A percentile compares a stretch with the other conserved stretches of the same genome.
These are phyloP conservation scores for Candida nonsorbophila DNA, from an alignment of 805 yeast species.

Conservation along the genomic window DNA sequence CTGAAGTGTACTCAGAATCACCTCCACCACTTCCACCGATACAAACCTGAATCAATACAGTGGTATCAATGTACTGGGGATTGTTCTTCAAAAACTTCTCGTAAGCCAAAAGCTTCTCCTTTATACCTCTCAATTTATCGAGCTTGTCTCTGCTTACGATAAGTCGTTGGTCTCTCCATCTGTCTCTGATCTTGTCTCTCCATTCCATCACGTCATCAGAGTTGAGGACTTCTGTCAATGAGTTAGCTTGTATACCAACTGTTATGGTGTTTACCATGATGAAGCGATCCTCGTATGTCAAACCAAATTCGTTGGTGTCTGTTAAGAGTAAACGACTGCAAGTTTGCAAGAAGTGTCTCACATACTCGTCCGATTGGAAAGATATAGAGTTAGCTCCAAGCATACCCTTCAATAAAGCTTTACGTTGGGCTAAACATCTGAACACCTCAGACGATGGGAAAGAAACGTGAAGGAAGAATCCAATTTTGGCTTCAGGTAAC, in stretches of 20 bases:
- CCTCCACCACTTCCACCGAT: conserved; percentile 42
- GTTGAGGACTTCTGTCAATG: conserved; percentile 43
- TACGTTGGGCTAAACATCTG: conserved; percentile 87
- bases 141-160: conserved; percentile 86
- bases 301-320: conserved; percentile 62
- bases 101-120: conserved; percentile 82
- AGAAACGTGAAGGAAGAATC: conserved; percentile 87
- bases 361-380: conserved; percentile 90
- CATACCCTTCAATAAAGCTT: conserved; percentile 69
- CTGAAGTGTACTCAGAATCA: conserved; percentile 65
- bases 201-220: conserved; percentile 53
- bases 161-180: conserved; percentile 69
- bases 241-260: conserved; percentile 72
- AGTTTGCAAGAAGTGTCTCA: conserved; percentile 89
- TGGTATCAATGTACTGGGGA: conserved; percentile 63
- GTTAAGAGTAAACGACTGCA: conserved; percentile 79
- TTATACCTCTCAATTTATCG: conserved; percentile 82
- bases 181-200: conserved; percentile 64
- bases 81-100: conserved; percentile 68
- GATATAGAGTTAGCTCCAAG: conserved; percentile 84
- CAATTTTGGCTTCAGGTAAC: conserved; percentile 81
- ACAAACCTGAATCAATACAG: conserved; percentile 82
- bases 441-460: conserved; percentile 96
- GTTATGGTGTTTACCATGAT: conserved; percentile 57
- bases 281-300: conserved; percentile 56